Conservation (phyloP, 2,329 filamentous ascomycete species). For the Chaetomium globosum region DNA sequence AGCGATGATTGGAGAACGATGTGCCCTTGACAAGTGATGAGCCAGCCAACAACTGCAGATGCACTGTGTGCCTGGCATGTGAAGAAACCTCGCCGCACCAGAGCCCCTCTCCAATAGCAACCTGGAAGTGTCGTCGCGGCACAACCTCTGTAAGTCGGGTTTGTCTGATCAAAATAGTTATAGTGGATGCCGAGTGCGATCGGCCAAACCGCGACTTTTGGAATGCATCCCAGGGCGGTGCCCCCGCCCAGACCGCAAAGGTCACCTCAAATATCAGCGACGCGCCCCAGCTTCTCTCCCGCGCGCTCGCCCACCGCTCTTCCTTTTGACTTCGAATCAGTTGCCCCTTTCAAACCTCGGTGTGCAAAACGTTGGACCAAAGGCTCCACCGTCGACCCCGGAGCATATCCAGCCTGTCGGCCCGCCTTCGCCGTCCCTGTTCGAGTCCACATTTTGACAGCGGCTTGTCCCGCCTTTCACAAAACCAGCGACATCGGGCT, state of each 20-base stretch:
- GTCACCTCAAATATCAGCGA: conserved; percentile 3
- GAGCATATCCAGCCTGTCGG: background rate
- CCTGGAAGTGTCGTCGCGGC: background rate
- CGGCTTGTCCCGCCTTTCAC: conserved; percentile 12
- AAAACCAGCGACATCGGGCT: conserved; percentile 19
- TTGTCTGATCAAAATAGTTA: background rate
- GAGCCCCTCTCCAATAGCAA: background rate
- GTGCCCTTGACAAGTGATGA: background rate
- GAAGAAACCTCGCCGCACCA: background rate
- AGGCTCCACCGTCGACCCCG: background rate
- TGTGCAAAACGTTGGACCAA: background rate
- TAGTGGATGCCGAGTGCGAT: background rate
- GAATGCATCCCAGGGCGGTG: background rate
- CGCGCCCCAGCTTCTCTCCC: background rate
- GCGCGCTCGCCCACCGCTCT: conserved; percentile 1
- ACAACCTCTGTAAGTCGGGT: background rate
- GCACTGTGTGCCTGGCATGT: conserved; percentile 6
- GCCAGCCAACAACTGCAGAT: background rate
- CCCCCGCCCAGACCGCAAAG: background rate
- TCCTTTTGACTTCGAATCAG: background rate
- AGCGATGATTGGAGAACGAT: background rate
- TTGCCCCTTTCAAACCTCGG: background rate
- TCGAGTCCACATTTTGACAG: background rate
- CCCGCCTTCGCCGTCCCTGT: background rate
- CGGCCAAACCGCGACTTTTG: background rate